A percentile compares a stretch with the other conserved stretches of the same genome.
Evolutionary conservation across 805 yeast species (phyloP).

Genomic region (Limtongia smithiae): DNA sequence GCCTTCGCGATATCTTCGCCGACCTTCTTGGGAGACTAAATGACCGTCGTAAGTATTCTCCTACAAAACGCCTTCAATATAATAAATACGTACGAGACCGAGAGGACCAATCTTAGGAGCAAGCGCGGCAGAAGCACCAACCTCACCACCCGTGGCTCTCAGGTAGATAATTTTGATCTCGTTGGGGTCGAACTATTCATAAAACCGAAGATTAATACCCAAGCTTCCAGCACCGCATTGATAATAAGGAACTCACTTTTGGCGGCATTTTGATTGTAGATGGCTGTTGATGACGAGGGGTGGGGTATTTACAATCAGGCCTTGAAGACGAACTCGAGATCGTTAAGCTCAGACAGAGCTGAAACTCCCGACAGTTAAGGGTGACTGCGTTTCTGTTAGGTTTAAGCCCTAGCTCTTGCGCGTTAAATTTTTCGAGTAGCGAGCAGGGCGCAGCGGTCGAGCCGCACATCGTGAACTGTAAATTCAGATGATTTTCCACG

Average conservation of each 20-base stretch:
- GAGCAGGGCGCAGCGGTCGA: too few relatives aligned
- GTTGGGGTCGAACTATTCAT: conserved; percentile 81
- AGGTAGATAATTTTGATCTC: conserved; percentile 98
- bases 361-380: too few relatives aligned
- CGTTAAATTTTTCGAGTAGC: too few relatives aligned
- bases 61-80: not conserved
- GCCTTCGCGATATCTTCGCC: conserved; percentile 99
- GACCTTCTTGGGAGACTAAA: conserved; percentile 54
- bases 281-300: not conserved
- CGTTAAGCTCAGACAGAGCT: too few relatives aligned
- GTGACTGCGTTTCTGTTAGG: too few relatives aligned
- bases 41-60: not conserved
- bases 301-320: not conserved
- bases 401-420: too few relatives aligned
- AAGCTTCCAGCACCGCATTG: not conserved
- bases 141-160: conserved; percentile 99
- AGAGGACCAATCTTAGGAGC: conserved; percentile 99
- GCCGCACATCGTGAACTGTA: too few relatives aligned
- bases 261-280: conserved; percentile 22
- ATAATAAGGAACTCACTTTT: conserved; percentile 14
- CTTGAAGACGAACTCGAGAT: too few relatives aligned
- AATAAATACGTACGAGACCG: conserved; percentile 55
- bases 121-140: conserved; percentile 98
- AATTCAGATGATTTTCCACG: too few relatives aligned
- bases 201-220: not conserved